A percentile compares a stretch with the other conserved stretches of the same genome.
Conservation (phyloP, 2,329 filamentous ascomycete genomes). For the Fusarium paranaense region DNA sequence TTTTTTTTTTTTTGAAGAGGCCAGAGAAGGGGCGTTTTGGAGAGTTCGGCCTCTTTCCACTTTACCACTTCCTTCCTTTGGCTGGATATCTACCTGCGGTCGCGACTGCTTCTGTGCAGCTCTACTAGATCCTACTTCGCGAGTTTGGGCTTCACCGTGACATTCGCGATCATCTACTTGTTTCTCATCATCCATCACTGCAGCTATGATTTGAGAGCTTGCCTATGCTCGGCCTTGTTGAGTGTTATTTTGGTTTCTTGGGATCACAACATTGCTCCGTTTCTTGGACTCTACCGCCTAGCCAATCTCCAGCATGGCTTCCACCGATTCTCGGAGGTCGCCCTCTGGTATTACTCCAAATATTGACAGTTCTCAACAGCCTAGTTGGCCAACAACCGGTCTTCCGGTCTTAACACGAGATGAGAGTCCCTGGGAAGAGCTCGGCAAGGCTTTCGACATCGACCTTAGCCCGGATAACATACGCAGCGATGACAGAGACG, state of each 20-base stretch:
- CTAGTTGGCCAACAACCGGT: constrained; percentile 50
- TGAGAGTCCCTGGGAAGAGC: neutral
- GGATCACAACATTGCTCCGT: constrained; percentile 49
- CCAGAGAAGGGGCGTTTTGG: constrained; percentile 11
- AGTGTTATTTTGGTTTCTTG: constrained; percentile 59
- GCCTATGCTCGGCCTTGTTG: constrained; percentile 40
- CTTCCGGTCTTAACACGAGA: constrained; percentile 17
- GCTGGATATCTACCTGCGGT: neutral
- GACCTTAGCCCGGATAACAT: constrained; percentile 45
- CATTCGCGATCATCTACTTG: constrained; percentile 31
- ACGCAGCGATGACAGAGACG: constrained; percentile 46
- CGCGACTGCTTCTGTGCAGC: neutral
- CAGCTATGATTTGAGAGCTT: constrained; percentile 54
- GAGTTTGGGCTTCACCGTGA: neutral
- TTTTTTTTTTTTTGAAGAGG: neutral
- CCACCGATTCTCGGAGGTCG: constrained; percentile 46
- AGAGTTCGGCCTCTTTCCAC: neutral
- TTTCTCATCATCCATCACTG: constrained; percentile 47
- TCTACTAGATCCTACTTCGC: neutral
- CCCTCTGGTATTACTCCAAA: constrained; percentile 52
- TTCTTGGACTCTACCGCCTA: constrained; percentile 48
- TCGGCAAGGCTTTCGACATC: constrained; percentile 45
- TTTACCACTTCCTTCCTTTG: constrained; percentile 12
- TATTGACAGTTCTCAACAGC: constrained; percentile 53
- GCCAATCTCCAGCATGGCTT: constrained; percentile 49